phyloP scores from a whole-genome alignment of 768 basidiomycete species.

The Daedaleopsis nitida region DNA sequence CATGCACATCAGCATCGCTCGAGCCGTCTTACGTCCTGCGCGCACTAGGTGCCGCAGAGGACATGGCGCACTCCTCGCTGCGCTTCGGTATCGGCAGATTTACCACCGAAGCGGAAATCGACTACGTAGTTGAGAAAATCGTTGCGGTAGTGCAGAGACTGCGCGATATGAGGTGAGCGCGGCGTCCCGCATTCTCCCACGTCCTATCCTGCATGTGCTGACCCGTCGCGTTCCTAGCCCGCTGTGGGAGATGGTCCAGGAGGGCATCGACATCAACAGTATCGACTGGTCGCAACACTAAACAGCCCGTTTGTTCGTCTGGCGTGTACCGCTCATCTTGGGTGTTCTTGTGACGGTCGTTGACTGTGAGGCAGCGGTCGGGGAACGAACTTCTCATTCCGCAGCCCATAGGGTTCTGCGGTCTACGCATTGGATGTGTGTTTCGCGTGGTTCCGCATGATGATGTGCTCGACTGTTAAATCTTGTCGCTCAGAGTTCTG shows the following conservation, averaged over 20 bases:
- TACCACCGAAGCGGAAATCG: slow-evolving; percentile 96
- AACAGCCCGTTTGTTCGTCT: slow-evolving; percentile 8
- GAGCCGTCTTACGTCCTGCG: slow-evolving; percentile 98
- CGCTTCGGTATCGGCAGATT: slow-evolving; percentile 98
- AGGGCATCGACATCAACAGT: slow-evolving; percentile 93
- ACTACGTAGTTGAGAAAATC: slow-evolving; percentile 89
- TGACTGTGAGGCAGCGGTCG: background rate
- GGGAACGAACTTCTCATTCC: too few relatives aligned
- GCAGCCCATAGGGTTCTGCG: too few relatives aligned
- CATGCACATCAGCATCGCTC: slow-evolving; percentile 96
- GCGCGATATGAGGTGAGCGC: slow-evolving; percentile 83
- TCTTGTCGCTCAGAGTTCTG: background rate
- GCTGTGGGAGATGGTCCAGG: slow-evolving; percentile 99
- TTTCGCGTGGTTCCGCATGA: background rate
- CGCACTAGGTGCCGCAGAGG: slow-evolving; percentile 94
- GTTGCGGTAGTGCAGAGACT: slow-evolving; percentile 83
- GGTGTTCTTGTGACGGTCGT: background rate
- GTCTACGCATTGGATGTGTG: background rate
- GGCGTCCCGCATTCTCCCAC: slow-evolving; percentile 19
- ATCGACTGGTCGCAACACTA: slow-evolving; percentile 90
- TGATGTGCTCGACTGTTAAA: background rate
- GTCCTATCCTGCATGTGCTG: background rate
- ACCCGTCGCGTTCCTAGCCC: slow-evolving; percentile 51
- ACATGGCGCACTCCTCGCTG: slow-evolving; percentile 98
- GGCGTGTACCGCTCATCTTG: background rate